phyloP scores from a whole-genome alignment of 2,329 filamentous ascomycete genomes.

The Harringtonia lauricola region DNA sequence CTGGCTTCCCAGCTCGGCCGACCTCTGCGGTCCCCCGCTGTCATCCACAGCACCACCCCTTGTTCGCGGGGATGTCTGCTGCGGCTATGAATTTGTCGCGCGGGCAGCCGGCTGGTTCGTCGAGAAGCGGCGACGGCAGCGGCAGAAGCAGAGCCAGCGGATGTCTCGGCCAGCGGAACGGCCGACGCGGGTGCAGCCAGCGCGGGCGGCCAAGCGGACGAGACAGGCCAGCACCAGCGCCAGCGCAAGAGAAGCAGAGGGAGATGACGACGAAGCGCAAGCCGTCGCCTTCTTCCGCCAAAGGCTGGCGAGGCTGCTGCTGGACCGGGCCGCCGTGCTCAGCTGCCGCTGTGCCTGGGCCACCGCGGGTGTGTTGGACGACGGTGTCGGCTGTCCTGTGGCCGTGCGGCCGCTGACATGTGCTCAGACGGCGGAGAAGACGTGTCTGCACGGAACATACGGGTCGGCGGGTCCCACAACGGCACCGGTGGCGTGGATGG shows the following conservation, averaged over 20 bases:
- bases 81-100: neutral
- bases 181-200: constrained; percentile 2
- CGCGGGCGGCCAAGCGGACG: constrained; percentile 2
- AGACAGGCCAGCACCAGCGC: no score
- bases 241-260: no score
- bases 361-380: no score
- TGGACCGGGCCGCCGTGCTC: neutral
- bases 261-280: no score
- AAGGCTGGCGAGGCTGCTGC: no score
- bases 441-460: constrained; percentile 1
- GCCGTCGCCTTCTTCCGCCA: no score
- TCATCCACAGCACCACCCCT: no score
- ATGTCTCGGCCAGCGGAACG: neutral
- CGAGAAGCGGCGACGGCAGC: neutral
- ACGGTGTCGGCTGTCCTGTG: no score
- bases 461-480: neutral
- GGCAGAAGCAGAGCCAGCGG: neutral
- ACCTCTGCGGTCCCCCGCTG: no score
- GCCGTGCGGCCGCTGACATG: neutral
- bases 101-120: constrained; percentile 4
- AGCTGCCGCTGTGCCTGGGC: neutral
- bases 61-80: neutral
- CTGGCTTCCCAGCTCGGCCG: no score
- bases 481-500: no score
- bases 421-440: neutral